These are phyloP conservation scores for Neonectria hederae DNA, from an alignment of 2,329 filamentous ascomycete genomes.

Conservation along the genomic window DNA sequence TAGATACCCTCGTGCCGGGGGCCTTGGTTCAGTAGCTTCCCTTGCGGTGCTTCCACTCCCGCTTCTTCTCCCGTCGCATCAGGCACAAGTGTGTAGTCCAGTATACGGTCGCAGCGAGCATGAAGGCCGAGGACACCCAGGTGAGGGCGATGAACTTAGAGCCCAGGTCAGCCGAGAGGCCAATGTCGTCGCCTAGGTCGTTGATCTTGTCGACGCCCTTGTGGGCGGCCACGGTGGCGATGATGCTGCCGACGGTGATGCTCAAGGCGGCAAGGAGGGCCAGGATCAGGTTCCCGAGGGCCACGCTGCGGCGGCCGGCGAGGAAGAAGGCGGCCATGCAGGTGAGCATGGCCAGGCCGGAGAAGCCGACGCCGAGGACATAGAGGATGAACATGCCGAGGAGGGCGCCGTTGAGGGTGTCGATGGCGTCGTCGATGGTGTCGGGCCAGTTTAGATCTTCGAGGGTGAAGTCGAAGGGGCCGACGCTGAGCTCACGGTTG, in stretches of 20 bases:
- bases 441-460: constrained; percentile 57
- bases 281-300: constrained; percentile 51
- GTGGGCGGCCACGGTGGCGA: constrained; percentile 53
- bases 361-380: constrained; percentile 54
- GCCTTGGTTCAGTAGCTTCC: constrained; percentile 1
- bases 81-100: constrained; percentile 52
- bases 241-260: constrained; percentile 54
- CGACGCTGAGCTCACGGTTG: constrained; percentile 56
- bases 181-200: constrained; percentile 53
- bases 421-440: constrained; percentile 57
- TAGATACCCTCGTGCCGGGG: not conserved
- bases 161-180: constrained; percentile 55
- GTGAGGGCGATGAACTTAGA: constrained; percentile 56
- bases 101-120: constrained; percentile 51
- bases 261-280: constrained; percentile 49
- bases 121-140: constrained; percentile 59
- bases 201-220: constrained; percentile 55
- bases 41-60: constrained; percentile 41
- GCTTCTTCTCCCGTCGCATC: constrained; percentile 42
- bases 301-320: constrained; percentile 36
- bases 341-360: constrained; percentile 55
- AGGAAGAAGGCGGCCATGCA: constrained; percentile 50
- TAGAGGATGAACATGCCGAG: constrained; percentile 61
- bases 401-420: constrained; percentile 60
- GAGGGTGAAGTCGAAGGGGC: constrained; percentile 56